Evolutionary conservation across 1,284 basidiomycete species (phyloP), one percentile per base, ranked within the genome.

Genomic region (Malassezia restricta): DNA sequence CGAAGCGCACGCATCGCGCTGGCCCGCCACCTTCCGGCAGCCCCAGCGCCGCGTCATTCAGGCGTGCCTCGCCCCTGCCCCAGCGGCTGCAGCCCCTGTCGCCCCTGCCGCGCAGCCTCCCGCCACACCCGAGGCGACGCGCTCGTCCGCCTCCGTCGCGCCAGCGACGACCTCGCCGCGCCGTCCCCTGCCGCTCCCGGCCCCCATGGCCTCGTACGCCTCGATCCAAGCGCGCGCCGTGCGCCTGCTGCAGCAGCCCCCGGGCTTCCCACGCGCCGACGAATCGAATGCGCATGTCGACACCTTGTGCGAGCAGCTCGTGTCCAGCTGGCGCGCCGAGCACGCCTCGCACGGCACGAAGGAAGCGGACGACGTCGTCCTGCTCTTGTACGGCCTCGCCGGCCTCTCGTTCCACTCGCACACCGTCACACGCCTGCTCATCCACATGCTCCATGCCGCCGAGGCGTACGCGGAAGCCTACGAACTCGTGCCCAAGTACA

Each of bases 211-310:
- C n/a, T 57, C 56, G 8, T 51, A 59, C 40, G 55, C 60, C 35
- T 58, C 61, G 15, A 58, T 63, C 2, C 59, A 65, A 35, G 45
- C 43, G 17, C 43, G 58, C 5, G 66, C 61, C 8, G 55, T 54
- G 47, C 44, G 47, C 27, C 52, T 60, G 20, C 42, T 76, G 20
- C 49, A 66, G 35, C 51, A 53, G 14, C 47, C 80, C 48, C 89
- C 87, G 0, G 74, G 66, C 0, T 92, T 98, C 68, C 92, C 92
- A 6, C 78, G 77, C 35, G 89, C 91, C 0, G 89, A 89, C 3
- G 79, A 87, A 62, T 76, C 82, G 50, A 95, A 96, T 65, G 59
- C 75, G 24, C 81, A 80, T 54, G 87, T 94, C 5, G 83, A 88
- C 59, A 82, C 85, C 61, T 85, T 95, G 63, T 82, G 84, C 2